phyloP scores from a whole-genome alignment of 345 rosid genomes.

The Syzygium jambos region DNA sequence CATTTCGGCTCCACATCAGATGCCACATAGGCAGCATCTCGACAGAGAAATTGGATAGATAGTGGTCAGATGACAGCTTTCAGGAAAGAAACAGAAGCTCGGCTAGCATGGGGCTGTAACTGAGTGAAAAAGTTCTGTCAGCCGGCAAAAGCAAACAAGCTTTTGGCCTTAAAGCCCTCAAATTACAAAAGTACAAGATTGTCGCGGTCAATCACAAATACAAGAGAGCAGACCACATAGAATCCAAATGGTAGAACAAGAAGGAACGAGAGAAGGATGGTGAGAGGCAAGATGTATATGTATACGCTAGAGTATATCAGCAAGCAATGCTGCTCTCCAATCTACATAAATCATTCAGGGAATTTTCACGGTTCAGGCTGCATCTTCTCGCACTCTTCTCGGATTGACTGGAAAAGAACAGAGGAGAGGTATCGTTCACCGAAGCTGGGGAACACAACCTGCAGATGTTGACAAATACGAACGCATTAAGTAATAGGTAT shows the following conservation, averaged over 20 bases:
- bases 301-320: not conserved
- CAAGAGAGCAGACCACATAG: not conserved
- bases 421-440: constrained; percentile 89
- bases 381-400: constrained; percentile 87
- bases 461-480: not conserved
- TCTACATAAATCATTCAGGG: not conserved
- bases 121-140: not conserved
- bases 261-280: not conserved
- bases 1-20: not conserved
- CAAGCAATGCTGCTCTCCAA: not conserved
- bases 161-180: not conserved
- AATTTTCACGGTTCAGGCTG: constrained; percentile 30
- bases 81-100: not conserved
- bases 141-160: not conserved
- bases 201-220: not conserved
- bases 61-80: not conserved
- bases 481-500: not conserved
- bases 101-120: not conserved
- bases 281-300: not conserved
- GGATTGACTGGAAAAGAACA: constrained; percentile 81
- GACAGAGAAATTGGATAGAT: not conserved
- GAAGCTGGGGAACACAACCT: constrained; percentile 96
- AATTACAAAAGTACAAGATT: not conserved
- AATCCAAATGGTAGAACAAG: not conserved
- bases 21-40: not conserved